Evolutionary conservation across 768 basidiomycete species (phyloP).

Genomic region (Leccinum variicolor): DNA sequence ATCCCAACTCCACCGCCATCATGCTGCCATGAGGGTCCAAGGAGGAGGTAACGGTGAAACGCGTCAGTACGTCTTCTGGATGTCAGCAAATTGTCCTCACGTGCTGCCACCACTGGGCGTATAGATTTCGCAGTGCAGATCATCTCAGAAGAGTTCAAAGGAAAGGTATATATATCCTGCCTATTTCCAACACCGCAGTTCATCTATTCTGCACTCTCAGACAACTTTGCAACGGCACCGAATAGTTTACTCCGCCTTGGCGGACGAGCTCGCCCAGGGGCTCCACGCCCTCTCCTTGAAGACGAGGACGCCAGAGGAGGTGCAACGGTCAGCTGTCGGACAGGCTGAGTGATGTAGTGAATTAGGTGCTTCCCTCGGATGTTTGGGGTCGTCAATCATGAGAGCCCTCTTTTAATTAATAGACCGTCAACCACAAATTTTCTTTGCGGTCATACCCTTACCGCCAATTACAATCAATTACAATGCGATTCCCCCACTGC

Average conservation of each 20-base stretch:
- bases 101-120: slow-evolving; percentile 17
- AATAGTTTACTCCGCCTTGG: slow-evolving; percentile 68
- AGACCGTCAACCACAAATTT: slow-evolving; percentile 18
- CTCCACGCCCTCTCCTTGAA: slow-evolving; percentile 76
- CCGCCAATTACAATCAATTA: slow-evolving; percentile 10
- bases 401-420: slow-evolving; percentile 30
- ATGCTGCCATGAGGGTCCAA: slow-evolving; percentile 73
- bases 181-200: slow-evolving; percentile 7
- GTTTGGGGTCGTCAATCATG: slow-evolving; percentile 28
- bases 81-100: slow-evolving; percentile 17
- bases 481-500: slow-evolving; percentile 20
- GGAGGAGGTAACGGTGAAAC: slow-evolving; percentile 73
- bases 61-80: slow-evolving; percentile 50
- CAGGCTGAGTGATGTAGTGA: slow-evolving; percentile 25
- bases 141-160: slow-evolving; percentile 68
- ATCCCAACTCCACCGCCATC: slow-evolving; percentile 83
- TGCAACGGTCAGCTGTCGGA: slow-evolving; percentile 19
- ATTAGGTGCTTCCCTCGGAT: slow-evolving; percentile 8
- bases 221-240: slow-evolving; percentile 78
- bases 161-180: slow-evolving; percentile 51
- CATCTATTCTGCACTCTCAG: slow-evolving; percentile 34
- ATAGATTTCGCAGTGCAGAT: slow-evolving; percentile 76
- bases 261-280: slow-evolving; percentile 67
- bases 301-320: slow-evolving; percentile 65
- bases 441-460: slow-evolving; percentile 16